Conservation (phyloP, 2,329 filamentous ascomycete species). For the Trichoderma koningiopsis region DNA sequence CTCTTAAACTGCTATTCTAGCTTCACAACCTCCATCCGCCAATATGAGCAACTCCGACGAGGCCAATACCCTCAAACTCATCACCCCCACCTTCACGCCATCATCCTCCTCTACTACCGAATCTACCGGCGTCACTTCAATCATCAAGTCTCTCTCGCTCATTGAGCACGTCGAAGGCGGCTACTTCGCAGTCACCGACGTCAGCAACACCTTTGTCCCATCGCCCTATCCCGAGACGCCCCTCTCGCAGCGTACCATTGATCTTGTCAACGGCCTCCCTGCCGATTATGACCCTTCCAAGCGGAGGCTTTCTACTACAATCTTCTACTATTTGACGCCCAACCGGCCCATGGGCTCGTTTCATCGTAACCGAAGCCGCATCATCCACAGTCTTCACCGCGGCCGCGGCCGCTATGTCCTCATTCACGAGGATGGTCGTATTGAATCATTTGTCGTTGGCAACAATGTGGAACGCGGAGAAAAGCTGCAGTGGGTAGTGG, state of each 20-base stretch:
- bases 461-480: conserved; percentile 59
- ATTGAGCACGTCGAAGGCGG: conserved; percentile 62
- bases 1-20: not conserved
- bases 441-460: conserved; percentile 69
- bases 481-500: conserved; percentile 67
- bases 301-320: conserved; percentile 60
- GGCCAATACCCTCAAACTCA: not conserved
- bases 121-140: conserved; percentile 23
- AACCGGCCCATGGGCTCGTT: conserved; percentile 58
- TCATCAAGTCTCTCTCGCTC: conserved; percentile 41
- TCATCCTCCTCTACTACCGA: conserved; percentile 16
- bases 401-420: conserved; percentile 66
- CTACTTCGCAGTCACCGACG: conserved; percentile 65
- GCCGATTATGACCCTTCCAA: conserved; percentile 44
- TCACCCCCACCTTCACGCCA: conserved; percentile 22
- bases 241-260: conserved; percentile 41
- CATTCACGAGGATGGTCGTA: conserved; percentile 57
- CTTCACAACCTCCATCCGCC: not conserved
- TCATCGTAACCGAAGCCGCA: conserved; percentile 63
- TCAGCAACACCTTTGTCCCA: conserved; percentile 52
- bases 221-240: conserved; percentile 46
- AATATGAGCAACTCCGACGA: conserved; percentile 11
- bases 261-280: conserved; percentile 38
- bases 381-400: conserved; percentile 65
- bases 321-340: conserved; percentile 66